Evolutionary conservation across 2,329 filamentous ascomycete species (phyloP), one percentile per base, ranked within the genome.

Genomic region (Fusarium sp.): DNA sequence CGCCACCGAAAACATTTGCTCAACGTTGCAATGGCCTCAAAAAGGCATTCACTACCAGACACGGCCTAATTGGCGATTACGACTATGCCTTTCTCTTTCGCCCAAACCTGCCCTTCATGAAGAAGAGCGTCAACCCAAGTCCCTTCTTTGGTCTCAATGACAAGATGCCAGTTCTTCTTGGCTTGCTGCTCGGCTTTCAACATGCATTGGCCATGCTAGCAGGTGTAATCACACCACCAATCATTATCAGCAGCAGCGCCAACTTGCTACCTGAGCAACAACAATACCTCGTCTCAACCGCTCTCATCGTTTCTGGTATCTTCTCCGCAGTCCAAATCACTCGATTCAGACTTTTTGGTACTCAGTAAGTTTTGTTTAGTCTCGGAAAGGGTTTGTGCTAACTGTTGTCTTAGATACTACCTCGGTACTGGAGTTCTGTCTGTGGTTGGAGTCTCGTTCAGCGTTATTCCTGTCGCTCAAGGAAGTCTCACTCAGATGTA

Each of bases 61-160:
- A 94, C 3, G 95, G 95, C 18, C 86, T 97, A 31, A 82, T 98
- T 62, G 95, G 95, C 70, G 87, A 90, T 76, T 98, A 98, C 82
- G 93, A 98, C 86, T 98, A 98, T 87, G 93, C 81, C 39, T 96
- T 94, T 78, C 90, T 98, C 44, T 97, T 98, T 86, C 90, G 85
- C 27, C 93, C 90, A 3, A 94, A 93, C 74, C 82, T 97, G 27
- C 95, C 95, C 0, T 97, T 97, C 81, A 90, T 96, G 86, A 90
- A 88, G 79, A 78, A 88, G 79, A 77, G 83, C 10, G 80, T 80
- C 38, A 82, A 83, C 71, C 63, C 73, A 41, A 89, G 92, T 37
- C 93, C 93, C 1, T 96, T 97, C 81, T 96, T 95, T 77, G 93
- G 93, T n/a, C 89, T 95, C 42, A 88, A 95, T 75, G 92, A 95